Conservation (phyloP, 2,329 filamentous ascomycete species). For the Curvularia verruculosa region DNA sequence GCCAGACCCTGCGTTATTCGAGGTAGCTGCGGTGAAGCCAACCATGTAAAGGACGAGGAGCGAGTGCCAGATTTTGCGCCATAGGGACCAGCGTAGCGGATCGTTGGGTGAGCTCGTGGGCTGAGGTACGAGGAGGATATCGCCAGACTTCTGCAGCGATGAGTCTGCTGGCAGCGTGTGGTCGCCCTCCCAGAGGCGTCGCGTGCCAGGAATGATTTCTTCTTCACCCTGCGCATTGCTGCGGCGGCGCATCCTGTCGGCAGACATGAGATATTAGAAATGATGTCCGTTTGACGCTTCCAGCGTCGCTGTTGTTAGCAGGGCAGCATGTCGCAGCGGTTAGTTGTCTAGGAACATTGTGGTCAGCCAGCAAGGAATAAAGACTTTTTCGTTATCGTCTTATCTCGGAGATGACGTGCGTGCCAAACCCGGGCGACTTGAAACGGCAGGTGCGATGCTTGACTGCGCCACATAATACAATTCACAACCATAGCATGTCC, state of each 20-base stretch:
- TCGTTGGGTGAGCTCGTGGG: conserved; percentile 1
- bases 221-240: background rate
- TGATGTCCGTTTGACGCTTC: background rate
- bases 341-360: background rate
- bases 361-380: background rate
- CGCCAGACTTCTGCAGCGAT: background rate
- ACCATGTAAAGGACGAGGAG: conserved; percentile 4
- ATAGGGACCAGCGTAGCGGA: conserved; percentile 1
- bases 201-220: conserved; percentile 1
- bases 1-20: conserved; percentile 1
- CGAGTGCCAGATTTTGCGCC: conserved; percentile 1
- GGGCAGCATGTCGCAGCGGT: conserved; percentile 1
- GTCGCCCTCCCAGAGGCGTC: background rate
- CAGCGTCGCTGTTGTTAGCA: conserved; percentile 3
- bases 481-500: too few species aligned
- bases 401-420: background rate
- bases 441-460: background rate
- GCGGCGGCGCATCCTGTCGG: background rate
- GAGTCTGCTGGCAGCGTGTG: background rate
- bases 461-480: background rate
- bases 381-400: conserved; percentile 4
- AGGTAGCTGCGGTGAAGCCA: conserved; percentile 1
- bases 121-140: conserved; percentile 1
- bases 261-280: background rate
- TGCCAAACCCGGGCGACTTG: background rate